Base-by-base conservation (phyloP, 164 flowering plant genomes). In the Sextonia rubra region DNA sequence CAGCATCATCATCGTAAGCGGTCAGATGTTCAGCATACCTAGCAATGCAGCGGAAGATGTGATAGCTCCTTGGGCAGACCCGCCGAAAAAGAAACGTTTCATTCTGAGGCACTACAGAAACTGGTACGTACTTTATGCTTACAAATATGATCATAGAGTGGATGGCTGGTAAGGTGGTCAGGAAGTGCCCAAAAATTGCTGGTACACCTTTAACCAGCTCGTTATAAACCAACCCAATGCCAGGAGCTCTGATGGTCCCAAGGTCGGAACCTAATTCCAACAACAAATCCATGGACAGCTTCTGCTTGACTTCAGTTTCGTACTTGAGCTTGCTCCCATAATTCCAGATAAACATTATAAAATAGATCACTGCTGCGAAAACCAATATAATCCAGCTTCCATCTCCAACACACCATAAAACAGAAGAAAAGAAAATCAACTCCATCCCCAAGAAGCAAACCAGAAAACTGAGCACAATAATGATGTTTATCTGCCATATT, bases 371-470 rank as follows among this genome's bases (percentile, higher is more conserved):
- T 8, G 80, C 77, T 5, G 94, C 91, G 80, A 92, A 95, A 58
- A 90, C 93, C 82, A 95, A 71, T 74, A 92, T 86, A 69, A 91
- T 85, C 99, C 99, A 95, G 85, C 99, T 95, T 79, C 99, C 98
- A 82, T 91, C 98, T 49, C 80, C 85, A 69, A 93, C 87, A 82
- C 86, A 82, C 86, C 87, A 80, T 69, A 95, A 75, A 78, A 91
- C 99, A 20, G 99, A 95, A 44, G 98, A 95, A 80, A 92, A 89
- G 83, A 93, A 88, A 14, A 78, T 82, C 75, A 92, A 77, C 74
- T 95, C 99, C 66, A 95, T 62, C 24, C 98, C 99, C 83, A 95
- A 75, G 87, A 91, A 95, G 68, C 90, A 52, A 69, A 87, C 77
- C 29, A 76, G 78, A 82, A 95, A 95, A 73, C 74, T 78, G 66